Evolutionary conservation across 2,329 filamentous ascomycete species (phyloP).

Genomic region (Penicillium sp.): DNA sequence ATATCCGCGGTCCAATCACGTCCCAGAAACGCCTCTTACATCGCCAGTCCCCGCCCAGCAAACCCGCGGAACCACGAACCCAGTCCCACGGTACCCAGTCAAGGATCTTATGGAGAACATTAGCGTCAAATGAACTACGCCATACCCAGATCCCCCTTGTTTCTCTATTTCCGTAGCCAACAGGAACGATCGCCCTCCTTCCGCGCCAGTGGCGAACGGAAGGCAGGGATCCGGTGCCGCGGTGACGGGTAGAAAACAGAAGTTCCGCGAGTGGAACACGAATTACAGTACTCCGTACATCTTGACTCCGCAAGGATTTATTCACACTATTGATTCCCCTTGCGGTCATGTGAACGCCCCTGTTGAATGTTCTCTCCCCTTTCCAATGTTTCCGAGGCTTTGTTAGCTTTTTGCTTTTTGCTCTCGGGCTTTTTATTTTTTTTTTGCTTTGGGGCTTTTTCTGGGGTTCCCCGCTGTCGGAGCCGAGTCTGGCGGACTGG

Average conservation of each 20-base stretch:
- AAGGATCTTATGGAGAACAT: conserved; percentile 11
- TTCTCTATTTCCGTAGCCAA: conserved; percentile 14
- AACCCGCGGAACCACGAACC: conserved; percentile 8
- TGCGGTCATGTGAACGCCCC: conserved; percentile 23
- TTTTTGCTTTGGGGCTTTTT: neutral
- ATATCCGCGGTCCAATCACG: conserved; percentile 24
- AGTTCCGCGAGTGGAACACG: conserved; percentile 10
- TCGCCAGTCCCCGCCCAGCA: conserved; percentile 7
- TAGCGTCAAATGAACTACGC: conserved; percentile 2
- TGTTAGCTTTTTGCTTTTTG: neutral
- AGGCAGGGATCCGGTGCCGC: conserved; percentile 35
- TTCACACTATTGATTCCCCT: conserved; percentile 21
- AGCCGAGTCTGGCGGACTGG: neutral
- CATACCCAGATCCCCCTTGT: neutral
- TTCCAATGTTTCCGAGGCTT: neutral
- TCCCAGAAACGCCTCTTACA: neutral
- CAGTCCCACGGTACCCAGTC: conserved; percentile 12
- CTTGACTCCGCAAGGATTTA: conserved; percentile 18
- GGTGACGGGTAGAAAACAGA: conserved; percentile 33
- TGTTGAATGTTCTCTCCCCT: neutral
- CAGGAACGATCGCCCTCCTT: conserved; percentile 20
- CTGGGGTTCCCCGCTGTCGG: neutral
- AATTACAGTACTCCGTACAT: conserved; percentile 3
- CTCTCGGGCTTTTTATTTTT: neutral
- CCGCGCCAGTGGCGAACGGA: conserved; percentile 28